phyloP scores from a whole-genome alignment of 2,329 filamentous ascomycete genomes.

The Trichoderma polysporum region DNA sequence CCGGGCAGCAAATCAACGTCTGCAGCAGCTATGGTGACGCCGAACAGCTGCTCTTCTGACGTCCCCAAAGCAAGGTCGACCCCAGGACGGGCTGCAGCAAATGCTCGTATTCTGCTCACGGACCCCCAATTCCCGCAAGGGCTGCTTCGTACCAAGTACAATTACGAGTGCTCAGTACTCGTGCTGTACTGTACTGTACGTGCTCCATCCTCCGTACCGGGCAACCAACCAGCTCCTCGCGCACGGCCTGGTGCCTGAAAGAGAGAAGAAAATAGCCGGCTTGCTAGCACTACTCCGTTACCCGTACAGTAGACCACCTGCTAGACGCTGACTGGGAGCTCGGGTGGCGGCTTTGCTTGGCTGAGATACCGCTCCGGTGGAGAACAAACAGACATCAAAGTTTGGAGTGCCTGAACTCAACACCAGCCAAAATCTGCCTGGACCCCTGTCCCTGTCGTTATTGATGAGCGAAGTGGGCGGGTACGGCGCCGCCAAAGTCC shows the following conservation, averaged over 20 bases:
- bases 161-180: not conserved
- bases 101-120: slow-evolving; percentile 13
- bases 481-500: slow-evolving; percentile 19
- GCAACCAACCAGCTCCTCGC: not conserved
- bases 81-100: slow-evolving; percentile 8
- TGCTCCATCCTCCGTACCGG: not conserved
- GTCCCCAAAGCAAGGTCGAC: not conserved
- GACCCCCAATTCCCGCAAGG: not conserved
- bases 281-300: not conserved
- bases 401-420: slow-evolving; percentile 13
- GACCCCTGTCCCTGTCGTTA: not conserved
- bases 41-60: slow-evolving; percentile 7
- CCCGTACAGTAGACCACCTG: not conserved
- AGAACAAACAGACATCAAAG: not conserved
- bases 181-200: no score
- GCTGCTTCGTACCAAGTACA: not conserved
- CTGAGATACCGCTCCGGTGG: not conserved
- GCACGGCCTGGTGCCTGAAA: not conserved
- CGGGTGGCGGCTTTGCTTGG: not conserved
- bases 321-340: slow-evolving; percentile 2
- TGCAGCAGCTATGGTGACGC: slow-evolving; percentile 10
- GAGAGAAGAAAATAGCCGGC: not conserved
- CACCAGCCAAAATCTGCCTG: not conserved
- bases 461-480: slow-evolving; percentile 1
- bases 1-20: slow-evolving; percentile 10